Evolutionary conservation across 768 basidiomycete genomes (phyloP), one percentile per base, ranked within the genome.

Genomic region (Lactifluus hygrophoroides): DNA sequence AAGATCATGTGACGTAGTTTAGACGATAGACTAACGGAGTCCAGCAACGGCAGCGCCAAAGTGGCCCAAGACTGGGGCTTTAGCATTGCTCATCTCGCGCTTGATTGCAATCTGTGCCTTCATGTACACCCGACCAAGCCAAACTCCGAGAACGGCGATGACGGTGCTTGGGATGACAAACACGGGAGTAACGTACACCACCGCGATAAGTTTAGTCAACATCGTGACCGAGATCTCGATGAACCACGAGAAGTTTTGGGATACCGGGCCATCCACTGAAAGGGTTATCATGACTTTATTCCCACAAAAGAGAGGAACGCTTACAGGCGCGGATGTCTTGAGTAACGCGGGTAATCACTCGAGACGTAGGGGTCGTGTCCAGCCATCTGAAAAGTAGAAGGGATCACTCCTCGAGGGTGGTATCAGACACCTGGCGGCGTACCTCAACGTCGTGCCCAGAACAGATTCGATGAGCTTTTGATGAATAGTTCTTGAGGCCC

Each of bases 311-410:
- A 28, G 25, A 19, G 11, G 35, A 30, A n/a, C 5, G 35, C 67
- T 25, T 56, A 71, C 71, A 55, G 17, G 70, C 66, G 48, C 70
- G 72, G 21, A 86, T 84, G 66, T 88, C 86, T 54, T 84, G 80
- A 1, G 85, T 87, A 67, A 81, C 81, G 49, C 85, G 76, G 27
- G 83, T 73, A 42, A 86, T 80, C 51, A 89, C 79, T 4, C 86
- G 79, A n/a, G 78, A 77, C 0, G 74, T 74, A 0, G 79, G 79
- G 1, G 77, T 78, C 5, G 67, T 74, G 59, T 81, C 80, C 9
- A 81, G 70, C 75, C 77, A 80, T 58, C 80, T 77, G 25, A 35
- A 57, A 34, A 5, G 27, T 21, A 28, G 1, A 42, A 11, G 37
- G 25, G 10, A 16, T 45, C 19, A 47, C 46, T 3, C 34, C 27